These are phyloP conservation scores for Phytophthora cryptogea DNA, from an alignment of 352 stramenopile species.

Conservation along the genomic window DNA sequence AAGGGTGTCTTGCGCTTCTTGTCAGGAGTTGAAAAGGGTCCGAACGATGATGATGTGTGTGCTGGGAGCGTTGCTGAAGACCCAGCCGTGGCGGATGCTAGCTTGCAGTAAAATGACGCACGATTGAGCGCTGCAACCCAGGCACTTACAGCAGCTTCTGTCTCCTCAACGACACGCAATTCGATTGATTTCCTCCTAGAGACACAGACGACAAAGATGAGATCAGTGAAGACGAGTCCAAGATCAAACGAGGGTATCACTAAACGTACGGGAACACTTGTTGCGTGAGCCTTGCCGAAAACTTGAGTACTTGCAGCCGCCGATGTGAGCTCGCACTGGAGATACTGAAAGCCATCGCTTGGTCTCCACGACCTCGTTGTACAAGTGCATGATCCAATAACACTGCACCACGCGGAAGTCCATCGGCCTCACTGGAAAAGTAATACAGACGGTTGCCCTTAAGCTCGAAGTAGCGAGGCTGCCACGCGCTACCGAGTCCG, in stretches of 20 bases:
- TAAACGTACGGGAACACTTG: constrained; percentile 58
- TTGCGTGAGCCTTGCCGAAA: constrained; percentile 67
- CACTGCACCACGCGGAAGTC: constrained; percentile 72
- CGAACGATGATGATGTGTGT: constrained; percentile 41
- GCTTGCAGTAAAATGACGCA: constrained; percentile 73
- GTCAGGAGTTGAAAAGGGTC: constrained; percentile 35
- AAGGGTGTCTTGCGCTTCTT: constrained; percentile 50
- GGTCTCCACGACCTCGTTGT: constrained; percentile 58
- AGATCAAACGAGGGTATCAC: neutral
- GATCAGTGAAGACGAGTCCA: neutral
- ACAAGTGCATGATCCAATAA: constrained; percentile 74
- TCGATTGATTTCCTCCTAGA: constrained; percentile 63
- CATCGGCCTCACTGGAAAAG: constrained; percentile 74
- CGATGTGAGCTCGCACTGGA: constrained; percentile 61
- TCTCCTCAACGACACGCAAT: constrained; percentile 63
- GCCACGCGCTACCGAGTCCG: constrained; percentile 70
- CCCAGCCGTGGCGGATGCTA: constrained; percentile 33
- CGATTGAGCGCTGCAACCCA: constrained; percentile 77
- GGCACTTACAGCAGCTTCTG: constrained; percentile 45
- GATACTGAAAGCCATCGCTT: constrained; percentile 73
- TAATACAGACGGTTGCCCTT: constrained; percentile 84
- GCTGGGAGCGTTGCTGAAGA: constrained; percentile 35
- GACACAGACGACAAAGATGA: constrained; percentile 3
- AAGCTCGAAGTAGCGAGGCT: constrained; percentile 81
- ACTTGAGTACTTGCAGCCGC: constrained; percentile 74